Percentiles rank a stretch among this genome's conserved stretches.
Evolutionary conservation across 1,139 yeast species (phyloP).

Genomic region (Magnusiomyces paraingens): DNA sequence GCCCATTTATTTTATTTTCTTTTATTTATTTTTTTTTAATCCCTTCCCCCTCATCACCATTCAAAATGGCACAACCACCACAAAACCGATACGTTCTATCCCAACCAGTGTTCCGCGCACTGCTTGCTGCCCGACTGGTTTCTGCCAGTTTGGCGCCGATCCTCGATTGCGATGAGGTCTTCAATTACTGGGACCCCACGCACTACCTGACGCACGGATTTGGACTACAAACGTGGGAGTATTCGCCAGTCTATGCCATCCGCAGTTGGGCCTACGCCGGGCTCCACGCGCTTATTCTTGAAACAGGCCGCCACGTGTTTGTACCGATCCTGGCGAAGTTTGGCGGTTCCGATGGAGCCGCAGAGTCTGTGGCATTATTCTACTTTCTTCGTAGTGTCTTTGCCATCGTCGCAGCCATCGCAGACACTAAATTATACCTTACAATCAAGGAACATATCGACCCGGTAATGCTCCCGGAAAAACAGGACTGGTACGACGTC

Average conservation of each 20-base stretch:
- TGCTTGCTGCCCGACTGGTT: slow-evolving; percentile 37
- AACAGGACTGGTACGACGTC: not conserved
- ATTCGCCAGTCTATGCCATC: slow-evolving; percentile 84
- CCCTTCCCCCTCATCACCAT: too few relatives aligned
- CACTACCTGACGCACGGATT: slow-evolving; percentile 70
- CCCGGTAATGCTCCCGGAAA: not conserved
- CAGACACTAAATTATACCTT: slow-evolving; percentile 48
- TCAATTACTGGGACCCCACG: slow-evolving; percentile 88
- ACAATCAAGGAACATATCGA: slow-evolving; percentile 39
- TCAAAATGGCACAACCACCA: too few relatives aligned
- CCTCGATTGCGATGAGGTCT: slow-evolving; percentile 82
- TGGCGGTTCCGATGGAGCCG: not conserved
- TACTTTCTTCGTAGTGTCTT: slow-evolving; percentile 51
- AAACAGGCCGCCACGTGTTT: slow-evolving; percentile 4
- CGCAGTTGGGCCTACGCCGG: slow-evolving; percentile 69
- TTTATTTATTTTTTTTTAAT: too few relatives aligned
- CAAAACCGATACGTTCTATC: too few relatives aligned
- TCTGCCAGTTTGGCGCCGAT: slow-evolving; percentile 57
- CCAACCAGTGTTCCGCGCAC: too few relatives aligned
- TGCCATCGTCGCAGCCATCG: slow-evolving; percentile 46
- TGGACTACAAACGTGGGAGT: slow-evolving; percentile 96
- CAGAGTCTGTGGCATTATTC: slow-evolving; percentile 23
- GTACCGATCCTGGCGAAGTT: not conserved
- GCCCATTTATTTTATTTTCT: too few relatives aligned
- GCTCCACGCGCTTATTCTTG: slow-evolving; percentile 31